Base-by-base conservation (phyloP, 2,329 filamentous ascomycete species). In the Didymella glomerata region DNA sequence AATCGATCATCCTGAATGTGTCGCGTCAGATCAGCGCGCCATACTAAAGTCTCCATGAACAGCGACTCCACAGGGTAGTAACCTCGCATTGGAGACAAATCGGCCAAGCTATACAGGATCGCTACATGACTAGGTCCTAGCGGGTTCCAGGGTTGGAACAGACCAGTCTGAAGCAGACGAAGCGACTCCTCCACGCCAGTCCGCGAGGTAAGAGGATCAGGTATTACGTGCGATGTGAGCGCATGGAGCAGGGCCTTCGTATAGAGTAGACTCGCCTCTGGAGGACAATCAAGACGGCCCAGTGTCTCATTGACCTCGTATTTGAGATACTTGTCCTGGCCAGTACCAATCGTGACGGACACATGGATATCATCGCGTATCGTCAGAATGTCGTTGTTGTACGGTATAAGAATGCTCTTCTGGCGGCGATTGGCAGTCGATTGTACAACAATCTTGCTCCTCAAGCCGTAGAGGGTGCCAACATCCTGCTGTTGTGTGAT, bases 111-210 rank as follows among this genome's bases (percentile, higher is more conserved):
- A 0, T 54, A 13, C 25, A 75, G 28, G 1, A 71, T 56, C 0
- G 40, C 11, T 4, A 63, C 11, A 8, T 46, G 18, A 0, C 32
- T 24, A 0, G 18, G 1, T 3, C n/a, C 14, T 2, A 77, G 42
- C 0, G 69, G 65, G 10, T 20, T 60, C 71, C 72, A 75, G 2
- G 75, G 75, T 32, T 84, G 82, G 32, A 81, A 83, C 1, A 74
- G 72, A 0, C 82, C 84, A 0, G 85, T 85, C 2, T 71, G 65
- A 0, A 90, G 73, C 27, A 78, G 80, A 2, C 79, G 72, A 0
- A 87, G 58, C 0, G 86, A 82, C 69, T 89, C 86, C 66, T 90
- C 88, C 0, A 81, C 83, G 0, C 88, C 88, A 0, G 86, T 90
- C 0, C 81, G 78, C 0, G 80, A 76, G 0, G 87, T 90, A 0